phyloP scores from a whole-genome alignment of 352 stramenopile genomes.

The Thalassiosira hispida region DNA sequence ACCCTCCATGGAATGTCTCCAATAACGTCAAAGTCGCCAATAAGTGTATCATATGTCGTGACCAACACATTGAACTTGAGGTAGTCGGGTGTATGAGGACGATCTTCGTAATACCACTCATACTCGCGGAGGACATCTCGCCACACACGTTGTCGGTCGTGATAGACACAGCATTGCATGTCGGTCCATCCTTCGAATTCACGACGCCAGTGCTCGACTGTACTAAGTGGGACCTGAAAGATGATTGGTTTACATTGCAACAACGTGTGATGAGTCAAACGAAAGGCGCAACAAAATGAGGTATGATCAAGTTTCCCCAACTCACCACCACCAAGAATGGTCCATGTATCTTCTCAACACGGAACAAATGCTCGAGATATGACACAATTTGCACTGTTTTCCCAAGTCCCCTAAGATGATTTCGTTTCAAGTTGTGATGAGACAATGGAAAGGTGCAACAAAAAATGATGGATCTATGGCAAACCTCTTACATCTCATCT shows the following conservation, averaged over 20 bases:
- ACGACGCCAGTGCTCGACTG: constrained; percentile 89
- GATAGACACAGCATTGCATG: constrained; percentile 98
- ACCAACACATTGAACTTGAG: constrained; percentile 99
- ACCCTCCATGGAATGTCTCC: constrained; percentile 95
- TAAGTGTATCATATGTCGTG: constrained; percentile 99
- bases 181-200: constrained; percentile 93
- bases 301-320: constrained; percentile 84
- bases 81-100: constrained; percentile 82
- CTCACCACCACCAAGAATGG: constrained; percentile 94
- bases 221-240: constrained; percentile 84
- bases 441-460: no score
- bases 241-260: no score
- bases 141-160: constrained; percentile 91
- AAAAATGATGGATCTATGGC: no score
- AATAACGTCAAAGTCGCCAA: constrained; percentile 93
- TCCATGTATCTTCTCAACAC: constrained; percentile 91
- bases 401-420: constrained; percentile 78
- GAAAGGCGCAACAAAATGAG: not conserved
- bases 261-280: not conserved
- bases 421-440: no score
- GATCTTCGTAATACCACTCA: constrained; percentile 96
- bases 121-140: constrained; percentile 98
- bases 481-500: no score
- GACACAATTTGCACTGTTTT: constrained; percentile 95
- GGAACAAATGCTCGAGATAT: constrained; percentile 94